Conservation (phyloP, 768 basidiomycete genomes). For the Leucosporidium yakuticum region DNA sequence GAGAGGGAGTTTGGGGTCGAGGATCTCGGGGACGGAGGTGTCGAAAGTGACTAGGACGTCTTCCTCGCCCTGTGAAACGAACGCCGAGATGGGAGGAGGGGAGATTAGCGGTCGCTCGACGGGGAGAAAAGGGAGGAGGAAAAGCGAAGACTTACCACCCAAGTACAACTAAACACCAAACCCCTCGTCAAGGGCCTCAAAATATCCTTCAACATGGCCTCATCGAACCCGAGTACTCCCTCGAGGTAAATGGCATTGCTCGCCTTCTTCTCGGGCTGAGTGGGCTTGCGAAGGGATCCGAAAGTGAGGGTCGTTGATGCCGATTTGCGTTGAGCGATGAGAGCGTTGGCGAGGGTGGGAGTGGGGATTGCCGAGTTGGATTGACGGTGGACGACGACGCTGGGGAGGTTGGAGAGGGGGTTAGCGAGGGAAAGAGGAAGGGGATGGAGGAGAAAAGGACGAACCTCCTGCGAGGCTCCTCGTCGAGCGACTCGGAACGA, state of each 20-base stretch:
- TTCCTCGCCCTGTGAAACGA: slow-evolving; percentile 29
- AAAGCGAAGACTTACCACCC: slow-evolving; percentile 27
- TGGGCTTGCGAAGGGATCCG: slow-evolving; percentile 19
- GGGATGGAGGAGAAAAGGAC: neutral
- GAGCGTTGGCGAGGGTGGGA: slow-evolving; percentile 31
- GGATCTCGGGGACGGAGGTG: neutral
- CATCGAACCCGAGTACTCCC: slow-evolving; percentile 36
- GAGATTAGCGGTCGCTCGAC: neutral
- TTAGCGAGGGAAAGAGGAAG: neutral
- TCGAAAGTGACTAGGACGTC: slow-evolving; percentile 33
- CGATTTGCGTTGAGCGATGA: slow-evolving; percentile 14
- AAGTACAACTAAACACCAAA: slow-evolving; percentile 24
- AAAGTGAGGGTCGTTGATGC: slow-evolving; percentile 22
- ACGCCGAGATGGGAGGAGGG: neutral
- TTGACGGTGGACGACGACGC: slow-evolving; percentile 32
- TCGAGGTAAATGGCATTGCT: slow-evolving; percentile 37
- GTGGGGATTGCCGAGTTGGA: slow-evolving; percentile 26
- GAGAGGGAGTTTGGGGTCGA: slow-evolving; percentile 16
- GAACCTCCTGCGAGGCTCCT: slow-evolving; percentile 65
- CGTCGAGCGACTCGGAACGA: slow-evolving; percentile 79
- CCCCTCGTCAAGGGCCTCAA: slow-evolving; percentile 27
- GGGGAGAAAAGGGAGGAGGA: neutral
- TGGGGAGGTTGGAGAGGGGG: neutral
- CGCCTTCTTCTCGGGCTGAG: slow-evolving; percentile 18
- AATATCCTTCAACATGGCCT: slow-evolving; percentile 25